These are phyloP conservation scores for Cladosporium sp. DNA, from an alignment of 2,329 filamentous ascomycete species.

Conservation along the genomic window DNA sequence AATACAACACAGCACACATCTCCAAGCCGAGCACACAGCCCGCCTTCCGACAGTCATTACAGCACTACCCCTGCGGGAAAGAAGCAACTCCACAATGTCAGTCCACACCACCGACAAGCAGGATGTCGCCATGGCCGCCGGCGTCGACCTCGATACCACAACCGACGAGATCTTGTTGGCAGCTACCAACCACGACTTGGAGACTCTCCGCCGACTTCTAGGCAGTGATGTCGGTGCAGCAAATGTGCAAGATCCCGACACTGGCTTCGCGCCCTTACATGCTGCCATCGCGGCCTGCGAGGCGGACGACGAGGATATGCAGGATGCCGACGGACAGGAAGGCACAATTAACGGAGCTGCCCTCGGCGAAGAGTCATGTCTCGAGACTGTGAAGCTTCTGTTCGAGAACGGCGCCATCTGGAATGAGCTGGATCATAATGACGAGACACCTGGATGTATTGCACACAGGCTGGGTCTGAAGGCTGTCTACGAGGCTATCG, in stretches of 20 bases:
- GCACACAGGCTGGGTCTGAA: conserved; percentile 65
- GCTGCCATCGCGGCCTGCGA: conserved; percentile 70
- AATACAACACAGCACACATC: too few species aligned
- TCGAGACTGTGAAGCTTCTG: conserved; percentile 67
- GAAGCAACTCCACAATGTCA: neutral
- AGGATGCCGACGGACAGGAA: conserved; percentile 27
- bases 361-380: conserved; percentile 54
- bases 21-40: neutral
- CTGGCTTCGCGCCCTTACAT: conserved; percentile 83
- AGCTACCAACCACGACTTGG: conserved; percentile 63
- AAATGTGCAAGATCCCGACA: conserved; percentile 77
- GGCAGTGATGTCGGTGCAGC: conserved; percentile 51
- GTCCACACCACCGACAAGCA: conserved; percentile 10
- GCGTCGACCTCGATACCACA: conserved; percentile 40
- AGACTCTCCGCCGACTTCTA: conserved; percentile 65
- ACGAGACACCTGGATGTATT: conserved; percentile 89
- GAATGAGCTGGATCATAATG: conserved; percentile 85
- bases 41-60: neutral
- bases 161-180: conserved; percentile 62
- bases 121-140: conserved; percentile 19
- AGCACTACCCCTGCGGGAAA: neutral
- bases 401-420: conserved; percentile 89
- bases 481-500: conserved; percentile 73
- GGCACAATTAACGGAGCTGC: conserved; percentile 31
- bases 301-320: conserved; percentile 31